Conservation (phyloP, 2,329 filamentous ascomycete species). For the Dichotomopilus funicola region DNA sequence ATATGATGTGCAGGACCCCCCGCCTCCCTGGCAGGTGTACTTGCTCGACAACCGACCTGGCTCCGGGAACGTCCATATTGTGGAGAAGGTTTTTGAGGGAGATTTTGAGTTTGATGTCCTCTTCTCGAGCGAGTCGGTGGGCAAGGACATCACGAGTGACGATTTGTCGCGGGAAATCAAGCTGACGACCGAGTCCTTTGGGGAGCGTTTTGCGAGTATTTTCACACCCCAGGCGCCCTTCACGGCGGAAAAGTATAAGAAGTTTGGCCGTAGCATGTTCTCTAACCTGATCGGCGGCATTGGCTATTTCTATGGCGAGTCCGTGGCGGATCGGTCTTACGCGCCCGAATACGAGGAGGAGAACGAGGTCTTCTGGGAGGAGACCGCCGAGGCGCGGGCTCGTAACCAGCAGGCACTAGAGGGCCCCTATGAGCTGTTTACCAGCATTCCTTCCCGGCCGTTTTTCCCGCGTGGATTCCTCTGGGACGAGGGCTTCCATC, state of each 20-base stretch:
- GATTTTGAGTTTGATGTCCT: constrained; percentile 89
- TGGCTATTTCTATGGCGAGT: constrained; percentile 88
- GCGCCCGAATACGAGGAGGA: constrained; percentile 93
- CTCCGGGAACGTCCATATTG: constrained; percentile 72
- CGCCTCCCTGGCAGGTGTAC: constrained; percentile 81
- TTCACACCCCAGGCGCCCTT: constrained; percentile 74
- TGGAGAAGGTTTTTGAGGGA: constrained; percentile 89
- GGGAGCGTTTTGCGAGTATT: constrained; percentile 64
- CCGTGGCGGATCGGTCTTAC: constrained; percentile 83
- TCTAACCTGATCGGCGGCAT: constrained; percentile 92
- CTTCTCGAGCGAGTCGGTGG: constrained; percentile 71
- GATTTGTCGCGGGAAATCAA: constrained; percentile 66
- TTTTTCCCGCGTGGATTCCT: constrained; percentile 97
- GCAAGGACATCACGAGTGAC: constrained; percentile 47
- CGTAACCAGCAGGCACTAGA: constrained; percentile 64
- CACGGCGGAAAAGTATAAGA: constrained; percentile 61
- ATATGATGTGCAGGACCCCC: constrained; percentile 53
- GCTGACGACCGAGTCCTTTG: constrained; percentile 60
- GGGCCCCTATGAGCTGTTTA: constrained; percentile 83
- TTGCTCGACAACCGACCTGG: constrained; percentile 65
- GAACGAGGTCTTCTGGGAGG: constrained; percentile 92
- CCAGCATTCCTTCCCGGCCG: constrained; percentile 81
- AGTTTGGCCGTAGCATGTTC: constrained; percentile 83
- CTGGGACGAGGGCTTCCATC: constrained; percentile 97
- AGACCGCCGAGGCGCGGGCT: constrained; percentile 70